Evolutionary conservation across 306 rosid genomes (phyloP).

Genomic region (Trifolium subterraneum): DNA sequence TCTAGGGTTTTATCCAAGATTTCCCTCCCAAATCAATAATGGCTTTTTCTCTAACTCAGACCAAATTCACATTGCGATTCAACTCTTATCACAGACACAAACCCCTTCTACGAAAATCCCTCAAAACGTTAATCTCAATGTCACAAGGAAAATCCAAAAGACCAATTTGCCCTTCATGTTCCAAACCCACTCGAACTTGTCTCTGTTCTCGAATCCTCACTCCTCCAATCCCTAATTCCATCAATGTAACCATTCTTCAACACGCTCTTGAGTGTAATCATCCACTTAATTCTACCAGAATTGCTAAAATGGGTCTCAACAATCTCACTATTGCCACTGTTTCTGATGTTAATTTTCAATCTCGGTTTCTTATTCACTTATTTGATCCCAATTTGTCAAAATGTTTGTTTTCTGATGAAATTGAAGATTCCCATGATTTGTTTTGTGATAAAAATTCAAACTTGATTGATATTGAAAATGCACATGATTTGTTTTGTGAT

Average conservation of each 20-base stretch:
- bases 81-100: conserved; percentile 7
- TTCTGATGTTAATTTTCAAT: conserved; percentile 67
- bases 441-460: conserved; percentile 27
- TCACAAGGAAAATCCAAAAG: conserved; percentile 57
- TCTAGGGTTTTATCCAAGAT: neutral
- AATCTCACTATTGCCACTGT: conserved; percentile 66
- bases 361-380: conserved; percentile 58
- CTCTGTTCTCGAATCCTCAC: conserved; percentile 69
- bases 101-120: neutral
- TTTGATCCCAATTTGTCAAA: conserved; percentile 23
- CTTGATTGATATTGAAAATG: conserved; percentile 36
- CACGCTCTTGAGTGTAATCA: conserved; percentile 77
- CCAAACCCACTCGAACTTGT: conserved; percentile 76
- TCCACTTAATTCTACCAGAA: conserved; percentile 85
- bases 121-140: conserved; percentile 44
- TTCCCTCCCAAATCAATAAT: conserved; percentile 4
- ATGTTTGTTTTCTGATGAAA: conserved; percentile 29
- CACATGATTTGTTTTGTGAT: conserved; percentile 37
- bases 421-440: conserved; percentile 40
- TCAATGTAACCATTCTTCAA: conserved; percentile 74
- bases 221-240: conserved; percentile 60
- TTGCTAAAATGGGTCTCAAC: conserved; percentile 74
- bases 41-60: conserved; percentile 35
- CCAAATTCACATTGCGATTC: conserved; percentile 33
- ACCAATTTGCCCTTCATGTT: conserved; percentile 73